Evolutionary conservation across 495 filamentous ascomycete genomes (phyloP).

Genomic region (Amniculicola lignicola): DNA sequence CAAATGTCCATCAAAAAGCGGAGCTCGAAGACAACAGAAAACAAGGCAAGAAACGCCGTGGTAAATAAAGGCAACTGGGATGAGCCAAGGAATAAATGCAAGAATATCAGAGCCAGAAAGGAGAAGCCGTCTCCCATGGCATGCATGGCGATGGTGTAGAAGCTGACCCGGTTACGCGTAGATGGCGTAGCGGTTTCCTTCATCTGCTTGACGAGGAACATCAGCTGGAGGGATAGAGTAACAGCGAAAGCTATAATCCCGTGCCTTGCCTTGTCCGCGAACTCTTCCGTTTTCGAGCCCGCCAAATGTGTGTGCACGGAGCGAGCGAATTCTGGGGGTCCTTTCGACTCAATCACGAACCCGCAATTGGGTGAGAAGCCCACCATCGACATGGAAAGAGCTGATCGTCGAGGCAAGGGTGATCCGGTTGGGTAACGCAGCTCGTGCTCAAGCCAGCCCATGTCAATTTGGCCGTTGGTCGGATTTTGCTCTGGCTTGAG

Average conservation of each 20-base stretch:
- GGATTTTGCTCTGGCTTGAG: constrained; percentile 27
- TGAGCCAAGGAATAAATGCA: constrained; percentile 57
- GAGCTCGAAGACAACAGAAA: constrained; percentile 69
- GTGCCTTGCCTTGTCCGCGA: constrained; percentile 60
- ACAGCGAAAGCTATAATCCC: constrained; percentile 65
- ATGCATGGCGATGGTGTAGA: constrained; percentile 81
- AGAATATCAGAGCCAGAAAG: constrained; percentile 59
- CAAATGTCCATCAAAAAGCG: constrained; percentile 87
- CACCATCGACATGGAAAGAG: constrained; percentile 75
- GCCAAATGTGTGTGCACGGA: constrained; percentile 64
- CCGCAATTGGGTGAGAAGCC: constrained; percentile 94
- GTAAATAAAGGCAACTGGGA: constrained; percentile 27
- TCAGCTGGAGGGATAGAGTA: constrained; percentile 66
- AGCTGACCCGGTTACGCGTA: constrained; percentile 84
- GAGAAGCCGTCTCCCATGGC: constrained; percentile 77
- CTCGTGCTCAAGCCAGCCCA: constrained; percentile 76
- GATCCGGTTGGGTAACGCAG: constrained; percentile 80
- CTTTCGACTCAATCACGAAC: constrained; percentile 85
- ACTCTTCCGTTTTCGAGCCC: constrained; percentile 76
- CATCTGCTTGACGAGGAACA: constrained; percentile 76
- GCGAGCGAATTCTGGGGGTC: constrained; percentile 66
- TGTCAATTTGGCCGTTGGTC: constrained; percentile 38
- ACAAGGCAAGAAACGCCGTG: constrained; percentile 65
- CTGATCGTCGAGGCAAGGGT: constrained; percentile 63
- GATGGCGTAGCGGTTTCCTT: constrained; percentile 94